Evolutionary conservation across 495 filamentous ascomycete species (phyloP).

Genomic region (Penicillium bovifimosum): DNA sequence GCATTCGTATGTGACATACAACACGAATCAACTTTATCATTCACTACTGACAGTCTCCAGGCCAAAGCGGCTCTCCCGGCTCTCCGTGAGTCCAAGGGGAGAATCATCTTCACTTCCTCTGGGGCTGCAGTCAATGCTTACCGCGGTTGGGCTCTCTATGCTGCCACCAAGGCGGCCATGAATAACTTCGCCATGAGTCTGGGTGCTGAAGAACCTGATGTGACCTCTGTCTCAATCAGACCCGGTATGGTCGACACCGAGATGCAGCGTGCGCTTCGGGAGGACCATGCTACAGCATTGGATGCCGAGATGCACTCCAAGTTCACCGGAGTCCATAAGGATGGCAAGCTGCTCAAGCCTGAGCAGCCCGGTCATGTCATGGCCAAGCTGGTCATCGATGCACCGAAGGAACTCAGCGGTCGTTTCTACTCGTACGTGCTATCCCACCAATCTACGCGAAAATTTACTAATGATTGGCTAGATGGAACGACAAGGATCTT

Average conservation of each 20-base stretch:
- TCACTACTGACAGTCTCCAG: conserved; percentile 37
- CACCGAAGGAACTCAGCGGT: conserved; percentile 62
- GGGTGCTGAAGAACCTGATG: conserved; percentile 70
- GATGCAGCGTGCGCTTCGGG: conserved; percentile 82
- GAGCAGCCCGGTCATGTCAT: conserved; percentile 85
- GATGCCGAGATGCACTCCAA: conserved; percentile 57
- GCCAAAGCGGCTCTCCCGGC: conserved; percentile 66
- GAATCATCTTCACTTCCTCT: conserved; percentile 69
- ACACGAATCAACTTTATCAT: not conserved
- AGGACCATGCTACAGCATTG: conserved; percentile 62
- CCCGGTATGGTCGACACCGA: conserved; percentile 89
- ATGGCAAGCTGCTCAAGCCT: conserved; percentile 67
- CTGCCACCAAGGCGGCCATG: conserved; percentile 80
- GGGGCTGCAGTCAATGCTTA: conserved; percentile 67
- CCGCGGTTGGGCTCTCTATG: conserved; percentile 73
- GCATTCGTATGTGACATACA: conserved; percentile 57
- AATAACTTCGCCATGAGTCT: conserved; percentile 74
- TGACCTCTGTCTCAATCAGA: conserved; percentile 64
- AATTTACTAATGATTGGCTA: conserved; percentile 42
- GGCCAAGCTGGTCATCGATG: conserved; percentile 63
- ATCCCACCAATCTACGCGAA: conserved; percentile 1
- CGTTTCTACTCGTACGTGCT: conserved; percentile 62
- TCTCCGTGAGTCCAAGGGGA: conserved; percentile 62
- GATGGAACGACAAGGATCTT: conserved; percentile 67
- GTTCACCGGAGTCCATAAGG: conserved; percentile 61